Percentiles rank a stretch among this genome's conserved stretches.
Conservation (phyloP, 768 basidiomycete species). For the Hericium alpestre region DNA sequence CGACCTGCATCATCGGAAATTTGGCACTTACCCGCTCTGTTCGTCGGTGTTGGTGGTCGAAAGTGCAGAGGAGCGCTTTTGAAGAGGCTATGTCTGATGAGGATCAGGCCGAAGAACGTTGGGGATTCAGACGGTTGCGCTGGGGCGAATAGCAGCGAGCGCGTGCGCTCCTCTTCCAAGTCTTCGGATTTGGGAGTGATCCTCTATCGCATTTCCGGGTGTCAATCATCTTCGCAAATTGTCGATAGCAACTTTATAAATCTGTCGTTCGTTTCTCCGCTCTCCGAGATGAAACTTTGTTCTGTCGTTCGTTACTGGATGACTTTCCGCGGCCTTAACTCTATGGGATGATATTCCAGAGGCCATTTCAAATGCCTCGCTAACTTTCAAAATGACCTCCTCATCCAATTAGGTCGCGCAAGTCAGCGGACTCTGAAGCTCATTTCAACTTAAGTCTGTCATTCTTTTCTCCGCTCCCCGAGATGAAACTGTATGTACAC, state of each 20-base stretch:
- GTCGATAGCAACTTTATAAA: no score
- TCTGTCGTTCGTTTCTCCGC: neutral
- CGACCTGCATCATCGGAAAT: neutral
- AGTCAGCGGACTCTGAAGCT: no score
- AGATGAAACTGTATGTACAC: no score
- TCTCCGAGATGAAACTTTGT: no score
- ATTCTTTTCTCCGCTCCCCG: neutral
- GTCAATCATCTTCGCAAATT: neutral
- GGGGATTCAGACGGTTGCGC: slow-evolving; percentile 1
- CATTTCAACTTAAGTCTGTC: neutral
- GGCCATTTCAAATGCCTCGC: no score
- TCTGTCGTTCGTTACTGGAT: no score
- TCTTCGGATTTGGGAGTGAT: neutral
- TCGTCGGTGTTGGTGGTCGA: neutral
- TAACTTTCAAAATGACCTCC: no score
- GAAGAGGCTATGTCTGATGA: no score
- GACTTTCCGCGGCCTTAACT: no score
- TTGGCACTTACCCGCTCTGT: neutral
- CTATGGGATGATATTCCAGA: no score
- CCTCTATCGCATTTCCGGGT: neutral
- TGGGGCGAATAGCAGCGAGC: slow-evolving; percentile 3
- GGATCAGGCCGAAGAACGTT: slow-evolving; percentile 4
- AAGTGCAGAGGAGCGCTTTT: neutral
- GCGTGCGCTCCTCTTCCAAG: slow-evolving; percentile 1
- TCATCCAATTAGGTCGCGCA: no score